A percentile compares a stretch with the other conserved stretches of the same genome.
phyloP scores from a whole-genome alignment of 1,139 yeast genomes.

The Candida buenavistaensis region DNA sequence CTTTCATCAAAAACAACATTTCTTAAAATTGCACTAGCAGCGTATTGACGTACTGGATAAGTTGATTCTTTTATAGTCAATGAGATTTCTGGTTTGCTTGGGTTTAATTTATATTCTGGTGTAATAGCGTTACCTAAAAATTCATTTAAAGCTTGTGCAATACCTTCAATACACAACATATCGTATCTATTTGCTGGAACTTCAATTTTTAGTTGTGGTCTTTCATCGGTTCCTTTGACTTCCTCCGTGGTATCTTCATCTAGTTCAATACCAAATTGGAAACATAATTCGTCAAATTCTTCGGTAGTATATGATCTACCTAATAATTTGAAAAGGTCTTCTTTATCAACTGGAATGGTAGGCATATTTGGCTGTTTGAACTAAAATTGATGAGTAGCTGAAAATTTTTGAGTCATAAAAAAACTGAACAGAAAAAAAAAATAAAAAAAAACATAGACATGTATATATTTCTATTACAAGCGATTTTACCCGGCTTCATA shows the following conservation, averaged over 20 bases:
- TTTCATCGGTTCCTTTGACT: conserved; percentile 66
- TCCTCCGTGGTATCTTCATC: conserved; percentile 94
- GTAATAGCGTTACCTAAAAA: conserved; percentile 69
- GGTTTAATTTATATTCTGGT: conserved; percentile 67
- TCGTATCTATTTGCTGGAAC: conserved; percentile 98
- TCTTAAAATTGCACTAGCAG: conserved; percentile 91
- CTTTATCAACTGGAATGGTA: conserved; percentile 92
- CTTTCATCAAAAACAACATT: conserved; percentile 79
- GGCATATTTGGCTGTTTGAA: conserved; percentile 60
- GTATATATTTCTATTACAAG: no score
- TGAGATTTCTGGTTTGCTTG: conserved; percentile 59
- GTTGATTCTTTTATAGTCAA: conserved; percentile 78
- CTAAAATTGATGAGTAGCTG: conserved; percentile 1
- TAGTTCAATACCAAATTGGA: conserved; percentile 94
- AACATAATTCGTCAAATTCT: conserved; percentile 96
- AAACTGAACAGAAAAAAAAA: neutral
- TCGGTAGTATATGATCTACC: conserved; percentile 82
- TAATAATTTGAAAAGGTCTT: conserved; percentile 79
- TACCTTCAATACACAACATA: conserved; percentile 97
- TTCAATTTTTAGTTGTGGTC: conserved; percentile 95
- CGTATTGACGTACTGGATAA: conserved; percentile 78
- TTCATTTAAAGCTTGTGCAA: conserved; percentile 91
- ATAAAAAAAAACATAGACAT: neutral
- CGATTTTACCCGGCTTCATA: neutral
- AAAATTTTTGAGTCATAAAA: conserved; percentile 16